A percentile compares a stretch with the other conserved stretches of the same genome.
These are phyloP conservation scores for Dothidotthia symphoricarpi DNA, from an alignment of 2,329 filamentous ascomycete species.

Conservation along the genomic window DNA sequence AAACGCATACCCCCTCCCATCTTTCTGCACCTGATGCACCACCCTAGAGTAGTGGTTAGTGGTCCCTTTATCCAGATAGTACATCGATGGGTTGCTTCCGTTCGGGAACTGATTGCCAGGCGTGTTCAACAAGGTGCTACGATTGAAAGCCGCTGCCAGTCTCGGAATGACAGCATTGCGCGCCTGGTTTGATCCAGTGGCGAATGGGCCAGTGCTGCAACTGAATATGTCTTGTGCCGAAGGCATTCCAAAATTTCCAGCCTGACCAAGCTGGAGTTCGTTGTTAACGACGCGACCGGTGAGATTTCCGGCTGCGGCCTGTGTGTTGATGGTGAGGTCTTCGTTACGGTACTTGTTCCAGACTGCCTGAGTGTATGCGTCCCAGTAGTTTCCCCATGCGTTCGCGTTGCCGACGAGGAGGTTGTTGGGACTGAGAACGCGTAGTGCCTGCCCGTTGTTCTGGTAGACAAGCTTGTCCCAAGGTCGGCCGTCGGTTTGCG, in stretches of 20 bases:
- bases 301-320: slow-evolving; percentile 58
- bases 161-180: slow-evolving; percentile 65
- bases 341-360: slow-evolving; percentile 49
- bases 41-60: slow-evolving; percentile 61
- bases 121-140: slow-evolving; percentile 62
- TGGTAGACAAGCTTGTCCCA: slow-evolving; percentile 62
- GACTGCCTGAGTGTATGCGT: slow-evolving; percentile 53
- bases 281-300: slow-evolving; percentile 48
- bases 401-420: slow-evolving; percentile 47
- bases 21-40: slow-evolving; percentile 59
- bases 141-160: slow-evolving; percentile 73
- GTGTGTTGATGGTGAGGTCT: slow-evolving; percentile 62
- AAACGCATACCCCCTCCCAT: slow-evolving; percentile 64
- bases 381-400: slow-evolving; percentile 54
- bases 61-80: slow-evolving; percentile 34
- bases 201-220: slow-evolving; percentile 64
- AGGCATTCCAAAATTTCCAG: slow-evolving; percentile 56
- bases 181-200: slow-evolving; percentile 42
- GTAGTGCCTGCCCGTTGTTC: slow-evolving; percentile 38
- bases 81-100: slow-evolving; percentile 28
- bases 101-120: slow-evolving; percentile 40
- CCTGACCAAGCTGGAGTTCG: slow-evolving; percentile 44
- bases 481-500: slow-evolving; percentile 52
- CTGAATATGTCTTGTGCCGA: slow-evolving; percentile 62
- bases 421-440: slow-evolving; percentile 48